Percentiles rank a stretch among this genome's conserved stretches.
Conservation (phyloP, 345 rosid species). For the Citrus unshiu region DNA sequence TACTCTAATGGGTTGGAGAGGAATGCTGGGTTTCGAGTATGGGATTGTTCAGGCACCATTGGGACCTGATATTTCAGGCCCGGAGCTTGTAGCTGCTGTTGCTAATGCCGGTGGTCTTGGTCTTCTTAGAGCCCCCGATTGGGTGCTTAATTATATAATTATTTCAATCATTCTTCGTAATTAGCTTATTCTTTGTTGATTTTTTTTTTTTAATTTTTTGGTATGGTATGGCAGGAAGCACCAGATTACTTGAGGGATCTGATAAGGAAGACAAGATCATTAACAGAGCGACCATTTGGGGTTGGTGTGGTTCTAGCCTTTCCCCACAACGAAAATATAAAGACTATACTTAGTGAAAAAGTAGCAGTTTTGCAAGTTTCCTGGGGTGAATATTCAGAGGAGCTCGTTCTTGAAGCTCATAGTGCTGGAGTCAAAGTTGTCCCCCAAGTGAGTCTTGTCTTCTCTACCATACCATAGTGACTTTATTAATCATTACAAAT, state of each 20-base stretch:
- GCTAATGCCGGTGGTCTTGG: slow-evolving; percentile 88
- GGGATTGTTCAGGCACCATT: slow-evolving; percentile 82
- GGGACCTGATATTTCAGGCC: slow-evolving; percentile 89
- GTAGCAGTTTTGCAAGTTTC: slow-evolving; percentile 74
- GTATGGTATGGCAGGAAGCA: slow-evolving; percentile 43
- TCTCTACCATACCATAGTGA: neutral
- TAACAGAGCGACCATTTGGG: slow-evolving; percentile 80
- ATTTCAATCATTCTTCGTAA: no score
- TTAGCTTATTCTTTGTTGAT: neutral
- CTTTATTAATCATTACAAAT: no score
- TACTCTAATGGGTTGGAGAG: slow-evolving; percentile 60
- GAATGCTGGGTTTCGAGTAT: slow-evolving; percentile 75
- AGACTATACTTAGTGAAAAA: slow-evolving; percentile 64
- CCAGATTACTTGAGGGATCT: slow-evolving; percentile 60
- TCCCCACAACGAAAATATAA: slow-evolving; percentile 68
- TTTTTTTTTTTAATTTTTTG: neutral
- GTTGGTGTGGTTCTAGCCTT: slow-evolving; percentile 71
- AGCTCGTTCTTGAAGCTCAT: slow-evolving; percentile 63
- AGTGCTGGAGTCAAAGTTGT: slow-evolving; percentile 63
- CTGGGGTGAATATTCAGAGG: slow-evolving; percentile 77
- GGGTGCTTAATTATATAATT: slow-evolving; percentile 38
- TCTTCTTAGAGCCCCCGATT: slow-evolving; percentile 79
- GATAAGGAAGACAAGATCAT: slow-evolving; percentile 60
- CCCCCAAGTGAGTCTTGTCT: slow-evolving; percentile 58
- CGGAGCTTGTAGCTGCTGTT: slow-evolving; percentile 91